Conservation (phyloP, 164 flowering plant genomes). For the Nymphaea colorata region DNA sequence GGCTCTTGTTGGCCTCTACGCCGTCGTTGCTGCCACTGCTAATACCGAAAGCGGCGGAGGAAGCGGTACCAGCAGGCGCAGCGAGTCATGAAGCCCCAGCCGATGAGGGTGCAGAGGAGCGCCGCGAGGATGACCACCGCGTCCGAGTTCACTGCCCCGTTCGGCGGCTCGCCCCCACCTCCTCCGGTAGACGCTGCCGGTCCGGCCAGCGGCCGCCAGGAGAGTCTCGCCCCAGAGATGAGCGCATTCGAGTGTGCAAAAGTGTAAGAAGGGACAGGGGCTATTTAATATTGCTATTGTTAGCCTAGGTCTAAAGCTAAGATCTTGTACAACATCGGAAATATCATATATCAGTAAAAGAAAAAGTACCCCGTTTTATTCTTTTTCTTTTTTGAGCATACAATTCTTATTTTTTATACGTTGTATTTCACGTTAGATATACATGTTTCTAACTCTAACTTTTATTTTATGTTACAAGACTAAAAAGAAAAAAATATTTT, state of each 20-base stretch:
- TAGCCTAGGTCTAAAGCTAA: too few relatives aligned
- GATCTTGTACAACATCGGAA: too few relatives aligned
- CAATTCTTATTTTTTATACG: too few relatives aligned
- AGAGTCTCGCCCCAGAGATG: not conserved
- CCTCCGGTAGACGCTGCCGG: slow-evolving; percentile 4
- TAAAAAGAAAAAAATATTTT: too few relatives aligned
- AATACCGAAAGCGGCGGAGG: slow-evolving; percentile 5
- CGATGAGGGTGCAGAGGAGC: slow-evolving; percentile 80
- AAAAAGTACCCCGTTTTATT: too few relatives aligned
- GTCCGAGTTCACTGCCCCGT: slow-evolving; percentile 45
- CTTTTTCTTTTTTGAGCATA: too few relatives aligned
- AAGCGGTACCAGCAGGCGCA: slow-evolving; percentile 80
- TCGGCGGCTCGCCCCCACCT: slow-evolving; percentile 7
- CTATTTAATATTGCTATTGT: too few relatives aligned
- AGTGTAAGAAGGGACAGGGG: not conserved
- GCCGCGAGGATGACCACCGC: slow-evolving; percentile 79
- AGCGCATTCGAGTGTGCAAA: not conserved
- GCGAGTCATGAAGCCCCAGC: slow-evolving; percentile 70
- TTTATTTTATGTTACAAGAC: too few relatives aligned
- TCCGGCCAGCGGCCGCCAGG: slow-evolving; percentile 1
- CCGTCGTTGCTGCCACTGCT: slow-evolving; percentile 6
- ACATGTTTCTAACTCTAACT: too few relatives aligned
- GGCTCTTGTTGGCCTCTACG: slow-evolving; percentile 49
- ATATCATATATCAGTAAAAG: too few relatives aligned
- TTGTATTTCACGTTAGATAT: too few relatives aligned